Base-by-base conservation (phyloP, 2,329 filamentous ascomycete genomes). In the Aspergillus oerlinghausenensis region DNA sequence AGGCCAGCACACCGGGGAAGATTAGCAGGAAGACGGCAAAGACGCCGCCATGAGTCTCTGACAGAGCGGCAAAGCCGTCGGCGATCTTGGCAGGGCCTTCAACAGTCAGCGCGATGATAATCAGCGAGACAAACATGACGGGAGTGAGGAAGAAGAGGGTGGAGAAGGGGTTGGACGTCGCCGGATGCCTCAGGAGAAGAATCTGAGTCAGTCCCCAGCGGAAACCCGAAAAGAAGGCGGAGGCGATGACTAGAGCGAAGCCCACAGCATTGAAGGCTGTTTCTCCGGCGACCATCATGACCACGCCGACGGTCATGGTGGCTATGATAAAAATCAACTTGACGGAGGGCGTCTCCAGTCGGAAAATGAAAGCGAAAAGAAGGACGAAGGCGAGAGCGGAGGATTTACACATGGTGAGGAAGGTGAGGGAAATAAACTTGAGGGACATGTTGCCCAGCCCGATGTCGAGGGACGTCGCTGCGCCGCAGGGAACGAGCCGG, bases 331-430 rank as follows among this genome's bases (percentile, higher is more conserved):
- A 81, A 42, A 96, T 88, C 8, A 99, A 84, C 65, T 88, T 89
- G 81, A 89, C 86, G 0, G 93, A 97, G 0, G 90, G 91, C 10
- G 84, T 84, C 75, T 99, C 94, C 52, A 99, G 86, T 53, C 89
- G 87, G 79, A 99, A 97, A 50, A 96, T 73, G 70, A 99, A 96
- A 60, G 94, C 94, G 71, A 99, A 99, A 50, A 96, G 75, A 23
- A 99, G 86, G 54, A 99, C 94, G 70, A 97, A 99, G 48, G 90
- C 92, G 23, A 99, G 84, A 17, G 93, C 90, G 9, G 92, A 97
- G 5, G 93, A 97, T 82, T 99, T 99, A 78, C 94, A 97, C 94
- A 99, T 97, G 58, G 94, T 99, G 76, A 96, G 96, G 73, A 99
- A 99, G 9, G 93, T 97, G 64, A 99, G 84, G 45, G 90, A 92